These are phyloP conservation scores for Stephania japonica DNA, from an alignment of 164 flowering plant genomes.

Conservation along the genomic window DNA sequence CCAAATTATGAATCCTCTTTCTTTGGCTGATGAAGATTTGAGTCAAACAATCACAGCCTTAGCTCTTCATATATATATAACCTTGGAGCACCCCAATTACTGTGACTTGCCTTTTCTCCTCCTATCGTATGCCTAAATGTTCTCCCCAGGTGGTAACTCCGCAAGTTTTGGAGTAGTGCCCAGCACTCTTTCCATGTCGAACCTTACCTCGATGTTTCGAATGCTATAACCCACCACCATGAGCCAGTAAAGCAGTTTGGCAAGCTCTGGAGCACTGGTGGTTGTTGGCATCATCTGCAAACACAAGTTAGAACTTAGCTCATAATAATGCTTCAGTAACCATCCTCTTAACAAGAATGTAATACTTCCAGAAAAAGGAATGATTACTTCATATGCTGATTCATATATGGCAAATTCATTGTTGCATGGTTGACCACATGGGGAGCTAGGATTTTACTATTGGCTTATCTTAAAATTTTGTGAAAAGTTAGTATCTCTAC, in stretches of 20 bases:
- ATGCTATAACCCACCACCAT: constrained; percentile 97
- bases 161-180: constrained; percentile 70
- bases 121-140: constrained; percentile 22
- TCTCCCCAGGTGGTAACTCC: constrained; percentile 92
- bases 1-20: neutral
- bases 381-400: neutral
- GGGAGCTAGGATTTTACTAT: neutral
- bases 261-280: constrained; percentile 87
- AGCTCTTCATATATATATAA: too few species aligned
- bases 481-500: neutral
- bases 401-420: neutral
- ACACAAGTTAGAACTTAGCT: neutral
- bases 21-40: neutral
- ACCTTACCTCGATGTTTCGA: constrained; percentile 93
- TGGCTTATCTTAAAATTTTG: neutral
- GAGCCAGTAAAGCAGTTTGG: constrained; percentile 85
- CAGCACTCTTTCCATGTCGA: constrained; percentile 93
- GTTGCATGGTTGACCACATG: neutral
- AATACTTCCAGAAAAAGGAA: neutral
- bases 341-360: neutral
- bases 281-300: constrained; percentile 72
- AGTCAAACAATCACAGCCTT: too few species aligned
- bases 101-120: neutral
- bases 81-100: neutral
- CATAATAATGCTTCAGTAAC: neutral